Conservation (phyloP, 192 early-diverging fungal species). For the Helicostylum pulchrum region DNA sequence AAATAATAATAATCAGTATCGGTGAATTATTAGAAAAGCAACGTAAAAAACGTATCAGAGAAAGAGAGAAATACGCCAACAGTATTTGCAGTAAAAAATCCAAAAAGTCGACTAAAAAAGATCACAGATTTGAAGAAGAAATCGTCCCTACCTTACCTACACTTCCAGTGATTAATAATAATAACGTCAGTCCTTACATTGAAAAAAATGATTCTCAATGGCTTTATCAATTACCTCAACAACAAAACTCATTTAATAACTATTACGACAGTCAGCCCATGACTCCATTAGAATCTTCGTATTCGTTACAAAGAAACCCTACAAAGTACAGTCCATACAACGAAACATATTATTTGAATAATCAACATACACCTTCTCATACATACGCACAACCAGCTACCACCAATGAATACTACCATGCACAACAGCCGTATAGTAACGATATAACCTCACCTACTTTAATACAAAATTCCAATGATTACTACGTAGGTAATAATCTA, state of each 20-base stretch:
- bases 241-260: not conserved
- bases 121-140: not conserved
- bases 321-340: not conserved
- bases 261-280: not conserved
- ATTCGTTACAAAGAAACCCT: not conserved
- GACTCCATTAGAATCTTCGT: not conserved
- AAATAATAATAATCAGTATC: conserved; percentile 9
- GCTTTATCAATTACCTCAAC: not conserved
- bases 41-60: not conserved
- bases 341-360: not conserved
- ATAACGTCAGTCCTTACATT: not conserved
- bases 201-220: conserved; percentile 3
- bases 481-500: no score
- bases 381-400: not conserved
- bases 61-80: conserved; percentile 9
- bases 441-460: not conserved
- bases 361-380: not conserved
- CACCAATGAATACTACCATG: not conserved
- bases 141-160: not conserved
- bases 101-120: conserved; percentile 1
- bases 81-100: conserved; percentile 11
- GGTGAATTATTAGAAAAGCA: conserved; percentile 21
- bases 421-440: not conserved
- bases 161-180: not conserved
- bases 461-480: not conserved